Evolutionary conservation across 1,139 yeast species (phyloP).

Genomic region (Sugiyamaella paludigena): DNA sequence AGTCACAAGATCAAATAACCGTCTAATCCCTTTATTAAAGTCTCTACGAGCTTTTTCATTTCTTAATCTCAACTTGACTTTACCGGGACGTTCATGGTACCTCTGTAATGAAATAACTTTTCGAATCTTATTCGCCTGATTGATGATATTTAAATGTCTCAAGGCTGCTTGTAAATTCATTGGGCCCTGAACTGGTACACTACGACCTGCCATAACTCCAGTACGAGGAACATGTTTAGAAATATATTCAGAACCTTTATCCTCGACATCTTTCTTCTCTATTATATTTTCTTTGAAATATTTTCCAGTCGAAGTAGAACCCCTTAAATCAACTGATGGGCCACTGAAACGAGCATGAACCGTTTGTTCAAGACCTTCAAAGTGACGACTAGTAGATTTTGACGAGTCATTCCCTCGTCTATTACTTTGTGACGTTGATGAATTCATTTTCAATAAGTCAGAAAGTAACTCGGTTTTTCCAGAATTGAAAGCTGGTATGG

Average conservation of each 20-base stretch:
- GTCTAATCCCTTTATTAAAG: slow-evolving; percentile 37
- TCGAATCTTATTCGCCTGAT: slow-evolving; percentile 32
- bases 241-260: slow-evolving; percentile 15
- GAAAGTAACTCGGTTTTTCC: too few relatives aligned
- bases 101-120: slow-evolving; percentile 32
- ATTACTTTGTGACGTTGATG: too few relatives aligned
- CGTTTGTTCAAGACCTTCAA: not conserved
- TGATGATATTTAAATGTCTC: slow-evolving; percentile 31
- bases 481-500: too few relatives aligned
- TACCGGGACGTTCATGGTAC: slow-evolving; percentile 39
- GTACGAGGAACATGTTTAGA: slow-evolving; percentile 32
- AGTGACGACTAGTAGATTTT: not conserved
- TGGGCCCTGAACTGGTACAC: slow-evolving; percentile 25
- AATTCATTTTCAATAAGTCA: too few relatives aligned
- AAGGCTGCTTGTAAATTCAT: slow-evolving; percentile 30
- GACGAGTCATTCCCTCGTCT: not conserved
- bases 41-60: slow-evolving; percentile 36
- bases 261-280: slow-evolving; percentile 7
- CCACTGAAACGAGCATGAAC: not conserved
- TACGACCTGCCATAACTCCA: slow-evolving; percentile 38
- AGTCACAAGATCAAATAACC: slow-evolving; percentile 37
- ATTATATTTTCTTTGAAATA: slow-evolving; percentile 1
- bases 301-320: slow-evolving; percentile 1
- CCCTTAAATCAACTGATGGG: slow-evolving; percentile 4
- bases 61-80: slow-evolving; percentile 33